Evolutionary conservation across 345 rosid genomes (phyloP).

Genomic region (Populus pruinosa): DNA sequence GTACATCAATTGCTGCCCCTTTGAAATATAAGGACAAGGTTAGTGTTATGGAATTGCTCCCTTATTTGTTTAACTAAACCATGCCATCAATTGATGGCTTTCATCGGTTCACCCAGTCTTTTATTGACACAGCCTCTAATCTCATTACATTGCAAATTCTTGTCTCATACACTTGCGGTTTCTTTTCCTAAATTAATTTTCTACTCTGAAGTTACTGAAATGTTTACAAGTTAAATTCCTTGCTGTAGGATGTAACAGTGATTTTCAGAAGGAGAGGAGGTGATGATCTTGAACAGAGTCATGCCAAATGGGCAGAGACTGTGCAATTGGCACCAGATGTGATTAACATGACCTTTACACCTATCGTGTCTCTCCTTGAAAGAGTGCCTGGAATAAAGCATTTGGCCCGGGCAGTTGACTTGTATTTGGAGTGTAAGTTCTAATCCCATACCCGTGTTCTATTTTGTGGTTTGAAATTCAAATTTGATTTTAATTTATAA

Average conservation of each 20-base stretch:
- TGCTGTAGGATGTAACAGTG: slow-evolving; percentile 94
- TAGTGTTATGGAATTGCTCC: slow-evolving; percentile 24
- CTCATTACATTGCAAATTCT: background rate
- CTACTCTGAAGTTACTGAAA: slow-evolving; percentile 14
- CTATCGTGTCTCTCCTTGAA: slow-evolving; percentile 80
- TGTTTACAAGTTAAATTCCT: slow-evolving; percentile 17
- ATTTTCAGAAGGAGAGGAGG: slow-evolving; percentile 99
- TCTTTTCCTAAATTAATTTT: background rate
- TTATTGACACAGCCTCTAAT: background rate
- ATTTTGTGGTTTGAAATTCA: background rate
- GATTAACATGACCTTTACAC: slow-evolving; percentile 84
- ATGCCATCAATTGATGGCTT: background rate
- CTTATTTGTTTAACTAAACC: background rate
- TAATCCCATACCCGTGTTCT: background rate
- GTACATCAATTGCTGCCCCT: slow-evolving; percentile 60
- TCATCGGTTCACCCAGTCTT: background rate
- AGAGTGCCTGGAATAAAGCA: slow-evolving; percentile 86
- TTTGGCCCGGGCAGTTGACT: slow-evolving; percentile 78
- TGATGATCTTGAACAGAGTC: slow-evolving; percentile 96
- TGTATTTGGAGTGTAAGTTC: slow-evolving; percentile 88
- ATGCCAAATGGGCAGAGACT: slow-evolving; percentile 79
- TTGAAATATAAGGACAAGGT: slow-evolving; percentile 96
- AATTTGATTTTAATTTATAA: background rate
- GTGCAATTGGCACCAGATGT: slow-evolving; percentile 82
- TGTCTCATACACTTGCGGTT: background rate